Conservation (phyloP, 2,329 filamentous ascomycete species). For the Microcyclospora tardicrescens region DNA sequence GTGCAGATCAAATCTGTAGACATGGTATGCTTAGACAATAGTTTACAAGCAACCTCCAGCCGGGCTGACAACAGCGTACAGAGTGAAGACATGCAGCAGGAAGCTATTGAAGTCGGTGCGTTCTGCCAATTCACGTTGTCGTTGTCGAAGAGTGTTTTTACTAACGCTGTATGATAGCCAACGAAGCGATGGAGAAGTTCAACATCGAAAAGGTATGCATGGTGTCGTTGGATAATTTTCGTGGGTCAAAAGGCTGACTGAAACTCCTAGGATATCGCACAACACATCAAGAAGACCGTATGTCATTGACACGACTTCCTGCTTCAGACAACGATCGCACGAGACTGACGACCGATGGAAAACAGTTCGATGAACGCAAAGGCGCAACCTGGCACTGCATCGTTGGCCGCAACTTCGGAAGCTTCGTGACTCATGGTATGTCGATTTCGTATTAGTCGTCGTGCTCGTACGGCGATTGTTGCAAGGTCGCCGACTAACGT, state of each 20-base stretch:
- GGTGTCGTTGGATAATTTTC: not conserved
- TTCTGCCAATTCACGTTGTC: slow-evolving; percentile 1
- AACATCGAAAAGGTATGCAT: slow-evolving; percentile 54
- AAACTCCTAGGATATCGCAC: slow-evolving; percentile 65
- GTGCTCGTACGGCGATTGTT: not conserved
- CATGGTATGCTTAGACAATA: slow-evolving; percentile 59
- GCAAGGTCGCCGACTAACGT: not conserved
- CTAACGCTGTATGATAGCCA: slow-evolving; percentile 35
- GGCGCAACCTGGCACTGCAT: slow-evolving; percentile 99
- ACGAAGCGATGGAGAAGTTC: slow-evolving; percentile 59
- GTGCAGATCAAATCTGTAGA: slow-evolving; percentile 96
- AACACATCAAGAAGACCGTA: slow-evolving; percentile 90
- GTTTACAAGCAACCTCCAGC: not conserved
- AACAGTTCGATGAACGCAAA: slow-evolving; percentile 91
- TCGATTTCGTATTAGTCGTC: slow-evolving; percentile 9
- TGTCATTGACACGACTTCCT: slow-evolving; percentile 2
- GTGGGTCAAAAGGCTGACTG: slow-evolving; percentile 1
- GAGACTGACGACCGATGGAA: not conserved
- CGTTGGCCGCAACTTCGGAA: slow-evolving; percentile 95
- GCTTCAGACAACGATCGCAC: slow-evolving; percentile 1
- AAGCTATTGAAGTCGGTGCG: slow-evolving; percentile 91
- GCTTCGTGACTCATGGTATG: slow-evolving; percentile 92
- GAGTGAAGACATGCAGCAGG: slow-evolving; percentile 95
- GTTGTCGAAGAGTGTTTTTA: not conserved
- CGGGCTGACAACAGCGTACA: slow-evolving; percentile 28